Percentiles rank a stretch among this genome's conserved stretches.
phyloP scores from a whole-genome alignment of 805 yeast genomes.

The Nakazawaea anatomiae region DNA sequence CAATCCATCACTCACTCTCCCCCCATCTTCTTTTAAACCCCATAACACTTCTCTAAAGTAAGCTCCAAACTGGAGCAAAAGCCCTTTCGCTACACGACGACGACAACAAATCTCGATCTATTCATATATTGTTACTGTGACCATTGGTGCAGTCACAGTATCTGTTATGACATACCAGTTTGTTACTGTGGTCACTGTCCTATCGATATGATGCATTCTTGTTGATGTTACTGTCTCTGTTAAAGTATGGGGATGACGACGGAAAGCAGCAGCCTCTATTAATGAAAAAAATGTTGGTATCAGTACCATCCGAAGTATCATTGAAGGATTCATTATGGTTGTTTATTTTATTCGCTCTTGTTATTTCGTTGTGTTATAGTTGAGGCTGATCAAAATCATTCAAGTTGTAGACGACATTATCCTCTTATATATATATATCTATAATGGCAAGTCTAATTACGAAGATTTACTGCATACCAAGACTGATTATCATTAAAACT shows the following conservation, averaged over 20 bases:
- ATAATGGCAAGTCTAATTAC: no score
- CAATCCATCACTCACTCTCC: no score
- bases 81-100: no score
- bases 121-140: background rate
- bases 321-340: background rate
- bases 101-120: no score
- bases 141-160: constrained; percentile 1
- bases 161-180: background rate
- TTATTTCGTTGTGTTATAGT: background rate
- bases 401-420: no score
- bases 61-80: no score
- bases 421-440: no score
- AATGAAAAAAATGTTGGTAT: background rate
- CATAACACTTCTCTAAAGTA: no score
- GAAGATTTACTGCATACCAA: no score
- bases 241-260: background rate
- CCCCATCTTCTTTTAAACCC: no score
- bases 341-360: background rate
- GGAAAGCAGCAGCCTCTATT: background rate
- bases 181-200: background rate
- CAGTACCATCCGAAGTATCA: background rate
- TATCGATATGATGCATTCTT: background rate
- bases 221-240: background rate
- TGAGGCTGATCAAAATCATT: background rate
- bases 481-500: no score